phyloP scores from a whole-genome alignment of 805 yeast genomes.

The Ogataea dorogensis region DNA sequence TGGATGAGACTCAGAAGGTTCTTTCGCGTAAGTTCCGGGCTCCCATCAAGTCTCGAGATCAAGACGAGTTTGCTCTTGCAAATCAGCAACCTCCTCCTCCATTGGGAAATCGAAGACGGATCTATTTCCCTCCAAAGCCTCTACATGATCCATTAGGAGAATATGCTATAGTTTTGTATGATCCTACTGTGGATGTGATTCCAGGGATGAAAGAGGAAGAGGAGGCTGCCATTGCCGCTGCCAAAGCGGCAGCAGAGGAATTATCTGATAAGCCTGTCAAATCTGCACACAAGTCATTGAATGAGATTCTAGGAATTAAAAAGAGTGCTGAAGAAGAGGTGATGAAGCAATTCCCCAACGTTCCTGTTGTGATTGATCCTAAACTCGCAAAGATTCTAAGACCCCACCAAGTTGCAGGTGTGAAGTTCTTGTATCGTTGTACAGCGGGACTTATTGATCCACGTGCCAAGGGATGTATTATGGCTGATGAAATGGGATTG shows the following conservation, averaged over 20 bases:
- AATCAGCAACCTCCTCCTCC: conserved; percentile 63
- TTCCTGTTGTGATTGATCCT: conserved; percentile 96
- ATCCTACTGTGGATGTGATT: conserved; percentile 80
- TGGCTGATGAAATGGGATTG: conserved; percentile 98
- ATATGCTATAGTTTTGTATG: conserved; percentile 90
- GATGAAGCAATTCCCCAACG: conserved; percentile 64
- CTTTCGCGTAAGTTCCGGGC: conserved; percentile 53
- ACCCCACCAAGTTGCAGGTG: conserved; percentile 97
- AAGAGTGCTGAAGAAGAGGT: conserved; percentile 47
- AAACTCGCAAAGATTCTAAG: conserved; percentile 75
- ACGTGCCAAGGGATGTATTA: conserved; percentile 89
- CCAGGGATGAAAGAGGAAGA: conserved; percentile 33
- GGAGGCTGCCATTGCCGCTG: conserved; percentile 13
- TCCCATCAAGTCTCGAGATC: conserved; percentile 50
- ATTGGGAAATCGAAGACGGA: conserved; percentile 74
- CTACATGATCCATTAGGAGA: conserved; percentile 94
- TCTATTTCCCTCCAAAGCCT: conserved; percentile 78
- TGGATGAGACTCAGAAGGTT: conserved; percentile 39
- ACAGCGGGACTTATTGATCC: conserved; percentile 83
- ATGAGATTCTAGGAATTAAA: conserved; percentile 76
- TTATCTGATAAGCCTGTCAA: conserved; percentile 25
- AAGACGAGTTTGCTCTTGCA: conserved; percentile 30
- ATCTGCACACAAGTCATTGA: conserved; percentile 62
- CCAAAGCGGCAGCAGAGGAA: conserved; percentile 14
- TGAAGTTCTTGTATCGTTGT: conserved; percentile 84